phyloP scores from a whole-genome alignment of 1,284 basidiomycete species.

The Ganoderma lingzhi region DNA sequence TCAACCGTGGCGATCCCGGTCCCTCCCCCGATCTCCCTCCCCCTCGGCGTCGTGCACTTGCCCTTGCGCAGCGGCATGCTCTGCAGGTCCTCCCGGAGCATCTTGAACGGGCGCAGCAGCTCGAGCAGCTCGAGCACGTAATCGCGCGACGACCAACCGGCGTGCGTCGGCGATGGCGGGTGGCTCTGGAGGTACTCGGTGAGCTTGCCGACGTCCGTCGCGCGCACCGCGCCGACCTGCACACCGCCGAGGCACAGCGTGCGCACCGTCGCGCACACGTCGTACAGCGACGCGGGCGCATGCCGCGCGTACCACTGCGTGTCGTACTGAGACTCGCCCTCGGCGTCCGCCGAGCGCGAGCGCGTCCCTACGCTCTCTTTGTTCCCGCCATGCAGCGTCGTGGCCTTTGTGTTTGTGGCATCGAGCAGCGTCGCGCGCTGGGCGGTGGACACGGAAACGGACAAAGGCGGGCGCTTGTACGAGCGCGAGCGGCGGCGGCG shows the following conservation, averaged over 20 bases:
- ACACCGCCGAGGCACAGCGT: slow-evolving; percentile 33
- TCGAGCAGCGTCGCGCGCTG: slow-evolving; percentile 8
- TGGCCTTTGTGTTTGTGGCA: background rate
- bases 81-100: slow-evolving; percentile 30
- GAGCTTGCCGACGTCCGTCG: slow-evolving; percentile 30
- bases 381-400: background rate
- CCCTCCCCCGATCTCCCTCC: slow-evolving; percentile 10
- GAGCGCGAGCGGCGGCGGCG: slow-evolving; percentile 17
- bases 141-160: slow-evolving; percentile 31
- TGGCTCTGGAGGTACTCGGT: slow-evolving; percentile 32
- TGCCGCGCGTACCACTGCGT: slow-evolving; percentile 31
- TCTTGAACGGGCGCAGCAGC: slow-evolving; percentile 32
- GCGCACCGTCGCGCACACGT: slow-evolving; percentile 31
- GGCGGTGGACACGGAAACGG: background rate
- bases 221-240: slow-evolving; percentile 31
- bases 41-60: slow-evolving; percentile 3
- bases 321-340: slow-evolving; percentile 9
- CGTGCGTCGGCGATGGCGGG: slow-evolving; percentile 24
- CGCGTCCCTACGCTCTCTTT: background rate
- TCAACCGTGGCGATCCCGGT: slow-evolving; percentile 5
- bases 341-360: background rate
- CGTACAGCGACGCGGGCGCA: slow-evolving; percentile 26
- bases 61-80: slow-evolving; percentile 11
- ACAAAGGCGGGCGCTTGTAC: background rate
- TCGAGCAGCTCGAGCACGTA: slow-evolving; percentile 34